Percentiles rank a stretch among this genome's conserved stretches.
Conservation (phyloP, 2,329 filamentous ascomycete species). For the Penicillium sp. region DNA sequence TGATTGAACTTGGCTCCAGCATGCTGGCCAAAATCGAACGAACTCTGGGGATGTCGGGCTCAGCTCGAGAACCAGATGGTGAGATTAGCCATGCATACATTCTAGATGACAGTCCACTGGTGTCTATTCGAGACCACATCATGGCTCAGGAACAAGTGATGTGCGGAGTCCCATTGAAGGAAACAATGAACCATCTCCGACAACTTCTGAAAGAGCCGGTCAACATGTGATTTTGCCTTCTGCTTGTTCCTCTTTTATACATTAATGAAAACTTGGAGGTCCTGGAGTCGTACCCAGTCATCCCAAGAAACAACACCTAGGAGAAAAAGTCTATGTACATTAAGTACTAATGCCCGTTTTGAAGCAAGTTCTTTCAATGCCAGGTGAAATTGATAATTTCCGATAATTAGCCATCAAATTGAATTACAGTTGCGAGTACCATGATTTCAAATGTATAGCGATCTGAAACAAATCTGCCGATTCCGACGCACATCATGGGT, state of each 20-base stretch:
- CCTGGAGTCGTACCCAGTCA: no score
- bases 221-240: neutral
- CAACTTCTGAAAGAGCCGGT: conserved; percentile 9
- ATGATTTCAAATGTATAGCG: neutral
- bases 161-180: conserved; percentile 9
- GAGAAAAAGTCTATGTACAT: no score
- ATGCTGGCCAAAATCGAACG: conserved; percentile 13
- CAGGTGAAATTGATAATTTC: neutral
- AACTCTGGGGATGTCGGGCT: conserved; percentile 3
- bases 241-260: neutral
- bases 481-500: neutral
- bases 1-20: conserved; percentile 13
- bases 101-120: neutral
- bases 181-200: conserved; percentile 13
- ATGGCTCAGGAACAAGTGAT: conserved; percentile 9
- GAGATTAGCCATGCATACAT: neutral
- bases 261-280: neutral
- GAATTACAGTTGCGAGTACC: neutral
- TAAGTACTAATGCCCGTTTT: neutral
- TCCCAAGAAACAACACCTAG: no score
- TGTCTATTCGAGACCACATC: conserved; percentile 11
- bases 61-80: neutral
- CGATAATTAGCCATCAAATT: neutral
- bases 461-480: neutral
- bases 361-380: neutral